phyloP scores from a whole-genome alignment of 129 eudicot species.

The Daucus carota region DH1_v3.0 NC_030388.2:26444501-26445000 shows the following conservation, averaged over 20 bases:
- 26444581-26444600: conserved; percentile 73
- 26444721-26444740: conserved; percentile 94
- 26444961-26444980: neutral
- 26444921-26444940: neutral
- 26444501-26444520: conserved; percentile 51
- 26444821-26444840: neutral
- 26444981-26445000: neutral
- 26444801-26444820: neutral
- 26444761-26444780: conserved; percentile 75
- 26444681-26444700: neutral
- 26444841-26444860: neutral
- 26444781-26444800: neutral
- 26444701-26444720: neutral
- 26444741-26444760: conserved; percentile 95
- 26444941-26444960: neutral
- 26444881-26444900: neutral
- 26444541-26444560: neutral
- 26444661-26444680: neutral
- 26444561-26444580: neutral
- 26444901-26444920: neutral
- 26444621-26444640: conserved; percentile 93
- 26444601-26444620: conserved; percentile 89
- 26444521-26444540: conserved; percentile 4
- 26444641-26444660: neutral
- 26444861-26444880: neutral